Percentiles rank a stretch among this genome's conserved stretches.
Conservation (phyloP, 164 flowering plant species). For the Buxus sempervirens region DNA sequence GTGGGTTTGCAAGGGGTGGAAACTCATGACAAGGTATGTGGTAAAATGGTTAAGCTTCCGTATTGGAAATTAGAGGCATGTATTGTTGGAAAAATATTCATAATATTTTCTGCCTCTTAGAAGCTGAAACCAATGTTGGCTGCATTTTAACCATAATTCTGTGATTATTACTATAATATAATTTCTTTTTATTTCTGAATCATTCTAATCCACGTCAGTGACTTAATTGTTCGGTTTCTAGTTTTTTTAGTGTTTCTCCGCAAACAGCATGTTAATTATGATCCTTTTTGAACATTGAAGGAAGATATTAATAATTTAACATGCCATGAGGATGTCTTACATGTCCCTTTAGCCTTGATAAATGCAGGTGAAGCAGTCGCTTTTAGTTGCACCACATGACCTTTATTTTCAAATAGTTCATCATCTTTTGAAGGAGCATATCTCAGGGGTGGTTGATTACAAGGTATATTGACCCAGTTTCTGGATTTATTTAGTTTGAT, state of each 20-base stretch:
- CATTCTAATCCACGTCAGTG: not conserved
- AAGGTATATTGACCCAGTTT: constrained; percentile 45
- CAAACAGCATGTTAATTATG: not conserved
- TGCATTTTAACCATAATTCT: not conserved
- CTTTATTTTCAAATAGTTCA: constrained; percentile 64
- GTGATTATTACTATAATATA: no score
- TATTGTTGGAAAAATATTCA: not conserved
- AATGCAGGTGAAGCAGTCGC: constrained; percentile 77
- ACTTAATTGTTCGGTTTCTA: not conserved
- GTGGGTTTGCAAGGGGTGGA: constrained; percentile 63
- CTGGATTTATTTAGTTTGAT: not conserved
- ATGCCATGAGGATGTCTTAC: not conserved
- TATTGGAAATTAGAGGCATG: not conserved
- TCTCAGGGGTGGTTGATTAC: constrained; percentile 50
- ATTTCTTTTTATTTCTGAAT: no score
- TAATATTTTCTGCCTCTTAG: not conserved
- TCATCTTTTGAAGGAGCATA: constrained; percentile 75
- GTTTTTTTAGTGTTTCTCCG: not conserved
- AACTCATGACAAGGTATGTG: constrained; percentile 70
- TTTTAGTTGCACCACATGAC: constrained; percentile 74
- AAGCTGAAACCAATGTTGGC: not conserved
- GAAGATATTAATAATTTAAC: not conserved
- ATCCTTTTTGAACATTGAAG: not conserved
- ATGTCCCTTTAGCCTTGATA: not conserved
- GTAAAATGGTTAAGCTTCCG: not conserved